phyloP scores from a whole-genome alignment of 2,329 filamentous ascomycete genomes.

The Drechslerella coelobrocha region DNA sequence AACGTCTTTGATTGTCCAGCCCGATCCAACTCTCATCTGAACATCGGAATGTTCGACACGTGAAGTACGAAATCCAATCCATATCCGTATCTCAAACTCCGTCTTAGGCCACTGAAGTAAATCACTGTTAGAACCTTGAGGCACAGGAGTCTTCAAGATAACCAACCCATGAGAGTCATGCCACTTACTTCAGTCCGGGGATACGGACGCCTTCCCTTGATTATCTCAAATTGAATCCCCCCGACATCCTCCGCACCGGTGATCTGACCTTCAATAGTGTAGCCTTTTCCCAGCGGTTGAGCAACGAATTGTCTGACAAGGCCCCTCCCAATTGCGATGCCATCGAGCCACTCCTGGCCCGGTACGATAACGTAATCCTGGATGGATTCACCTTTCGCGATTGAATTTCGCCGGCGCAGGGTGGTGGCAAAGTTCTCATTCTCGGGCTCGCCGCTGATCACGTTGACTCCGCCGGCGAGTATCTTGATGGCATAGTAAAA shows the following conservation, averaged over 20 bases:
- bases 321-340: constrained; percentile 57
- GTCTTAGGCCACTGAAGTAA: no score
- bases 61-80: no score
- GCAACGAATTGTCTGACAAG: constrained; percentile 63
- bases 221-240: constrained; percentile 62
- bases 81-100: no score
- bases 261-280: constrained; percentile 61
- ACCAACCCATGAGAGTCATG: no score
- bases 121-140: no score
- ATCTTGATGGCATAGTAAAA: constrained; percentile 58
- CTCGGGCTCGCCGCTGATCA: constrained; percentile 57
- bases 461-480: constrained; percentile 60
- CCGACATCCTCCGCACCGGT: constrained; percentile 59
- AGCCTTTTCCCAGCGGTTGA: constrained; percentile 60
- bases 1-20: no score
- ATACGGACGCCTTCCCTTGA: constrained; percentile 50
- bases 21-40: no score
- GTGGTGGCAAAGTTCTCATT: not conserved
- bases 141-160: no score
- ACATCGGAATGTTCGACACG: no score
- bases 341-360: constrained; percentile 60
- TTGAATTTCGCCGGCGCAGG: not conserved
- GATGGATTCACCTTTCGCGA: constrained; percentile 32
- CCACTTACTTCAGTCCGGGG: not conserved
- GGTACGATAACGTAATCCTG: constrained; percentile 62